A percentile compares a stretch with the other conserved stretches of the same genome.
Evolutionary conservation across 106 monocot species (phyloP).

Genomic region (Allium fistulosum): DNA sequence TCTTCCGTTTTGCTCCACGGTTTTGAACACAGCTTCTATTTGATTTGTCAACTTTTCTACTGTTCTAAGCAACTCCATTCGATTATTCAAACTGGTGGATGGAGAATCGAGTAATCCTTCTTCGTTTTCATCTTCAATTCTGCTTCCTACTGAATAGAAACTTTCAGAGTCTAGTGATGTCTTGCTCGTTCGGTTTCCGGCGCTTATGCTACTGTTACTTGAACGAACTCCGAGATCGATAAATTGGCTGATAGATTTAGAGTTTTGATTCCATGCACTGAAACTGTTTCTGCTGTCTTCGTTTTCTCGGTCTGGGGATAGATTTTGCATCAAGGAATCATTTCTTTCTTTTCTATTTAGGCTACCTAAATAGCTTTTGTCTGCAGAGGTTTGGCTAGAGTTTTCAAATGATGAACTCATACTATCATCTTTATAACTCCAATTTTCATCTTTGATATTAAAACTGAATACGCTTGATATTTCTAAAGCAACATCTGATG

Average conservation of each 20-base stretch:
- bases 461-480: neutral
- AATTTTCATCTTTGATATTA: neutral
- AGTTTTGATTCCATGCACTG: neutral
- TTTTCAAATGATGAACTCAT: neutral
- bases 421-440: neutral
- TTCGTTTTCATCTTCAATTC: neutral
- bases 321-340: slow-evolving; percentile 5
- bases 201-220: slow-evolving; percentile 7
- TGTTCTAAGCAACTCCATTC: neutral
- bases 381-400: too few relatives aligned
- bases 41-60: slow-evolving; percentile 1
- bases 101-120: neutral
- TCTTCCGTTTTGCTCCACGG: neutral
- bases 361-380: too few relatives aligned
- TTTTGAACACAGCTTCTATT: neutral
- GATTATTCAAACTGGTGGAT: neutral
- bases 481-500: neutral
- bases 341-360: neutral
- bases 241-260: slow-evolving; percentile 3
- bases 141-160: slow-evolving; percentile 1
- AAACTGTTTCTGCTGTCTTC: neutral
- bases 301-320: neutral
- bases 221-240: neutral
- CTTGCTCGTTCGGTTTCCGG: neutral
- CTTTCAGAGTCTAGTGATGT: neutral